Evolutionary conservation across 345 rosid species (phyloP), one percentile per base, ranked within the genome.

Genomic region (Hypericum androsaemum): DNA sequence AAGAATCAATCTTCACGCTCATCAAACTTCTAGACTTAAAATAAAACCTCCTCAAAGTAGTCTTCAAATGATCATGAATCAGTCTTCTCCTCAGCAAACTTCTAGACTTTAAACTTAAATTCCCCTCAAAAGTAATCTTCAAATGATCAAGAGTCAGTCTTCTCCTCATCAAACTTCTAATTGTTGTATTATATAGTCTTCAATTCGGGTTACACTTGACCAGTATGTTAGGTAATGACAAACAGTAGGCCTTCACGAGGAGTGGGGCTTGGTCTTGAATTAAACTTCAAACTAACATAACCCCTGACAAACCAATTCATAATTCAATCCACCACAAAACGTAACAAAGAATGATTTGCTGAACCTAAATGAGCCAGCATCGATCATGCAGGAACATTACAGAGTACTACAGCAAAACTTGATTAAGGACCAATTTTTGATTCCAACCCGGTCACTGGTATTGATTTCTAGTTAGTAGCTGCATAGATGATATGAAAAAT

Each of bases 241-340:
- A 68, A 74, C 76, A 68, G 61, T 69, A 71, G 71, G 75, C 39
- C 95, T 82, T 86, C 88, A 76, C 70, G 84, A 81, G 74, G 74
- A 66, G 78, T 72, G 87, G 92, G 95, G 86, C 85, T 83, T 83
- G 77, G 81, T 73, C 88, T 80, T 83, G 89, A 56, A 79, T 83
- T 79, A 86, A 82, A 86, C 94, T 78, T 80, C 88, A 86, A 86
- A 83, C 90, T 88, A 83, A 89, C 81, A 81, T 61, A 71, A 81
- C 88, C 94, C 97, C 95, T 86, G 97, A 79, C 80, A 84, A 89
- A 77, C 84, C 86, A 86, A 71, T 79, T 66, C 77, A 83, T 78
- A 71, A 55, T 74, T 75, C 63, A 79, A 81, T 70, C 64, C 57
- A 64, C 84, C 37, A 71, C 22, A 69, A 57, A 77, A 64, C 50